phyloP scores from a whole-genome alignment of 2,329 filamentous ascomycete genomes.

The Dothideomycetes sp. region DNA sequence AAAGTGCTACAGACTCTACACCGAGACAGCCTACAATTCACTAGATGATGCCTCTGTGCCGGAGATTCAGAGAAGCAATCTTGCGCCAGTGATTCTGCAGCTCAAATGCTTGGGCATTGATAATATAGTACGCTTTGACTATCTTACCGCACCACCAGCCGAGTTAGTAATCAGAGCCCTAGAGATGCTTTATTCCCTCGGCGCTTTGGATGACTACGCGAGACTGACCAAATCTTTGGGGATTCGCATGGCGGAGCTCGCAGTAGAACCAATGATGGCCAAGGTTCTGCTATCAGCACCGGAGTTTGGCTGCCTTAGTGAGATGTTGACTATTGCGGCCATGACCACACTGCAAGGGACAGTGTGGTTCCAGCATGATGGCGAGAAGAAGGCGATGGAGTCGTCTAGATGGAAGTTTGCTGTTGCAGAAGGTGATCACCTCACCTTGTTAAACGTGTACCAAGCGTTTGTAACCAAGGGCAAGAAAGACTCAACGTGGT shows the following conservation, averaged over 20 bases:
- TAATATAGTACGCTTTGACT: conserved; percentile 85
- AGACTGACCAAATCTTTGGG: conserved; percentile 87
- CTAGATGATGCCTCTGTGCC: conserved; percentile 69
- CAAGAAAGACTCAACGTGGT: conserved; percentile 76
- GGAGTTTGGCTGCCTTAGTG: conserved; percentile 67
- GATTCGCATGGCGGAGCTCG: conserved; percentile 81
- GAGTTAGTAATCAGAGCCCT: conserved; percentile 77
- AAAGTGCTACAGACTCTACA: conserved; percentile 91
- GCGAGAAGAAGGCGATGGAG: conserved; percentile 66
- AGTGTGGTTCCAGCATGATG: conserved; percentile 74
- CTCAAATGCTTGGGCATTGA: conserved; percentile 93
- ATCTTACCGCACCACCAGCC: conserved; percentile 74
- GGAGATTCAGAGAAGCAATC: conserved; percentile 85
- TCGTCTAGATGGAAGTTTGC: conserved; percentile 72
- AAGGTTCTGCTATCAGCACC: conserved; percentile 72
- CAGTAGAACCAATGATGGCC: conserved; percentile 91
- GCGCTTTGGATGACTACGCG: conserved; percentile 79
- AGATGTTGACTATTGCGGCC: conserved; percentile 83
- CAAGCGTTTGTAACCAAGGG: conserved; percentile 77
- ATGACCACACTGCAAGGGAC: conserved; percentile 83
- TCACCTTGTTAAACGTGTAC: conserved; percentile 90
- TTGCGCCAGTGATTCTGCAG: conserved; percentile 80
- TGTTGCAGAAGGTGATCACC: conserved; percentile 84
- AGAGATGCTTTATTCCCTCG: conserved; percentile 78
- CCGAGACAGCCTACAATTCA: conserved; percentile 58